Base-by-base conservation (phyloP, 2,329 filamentous ascomycete species). In the Penicillium aurantiogriseum region DNA sequence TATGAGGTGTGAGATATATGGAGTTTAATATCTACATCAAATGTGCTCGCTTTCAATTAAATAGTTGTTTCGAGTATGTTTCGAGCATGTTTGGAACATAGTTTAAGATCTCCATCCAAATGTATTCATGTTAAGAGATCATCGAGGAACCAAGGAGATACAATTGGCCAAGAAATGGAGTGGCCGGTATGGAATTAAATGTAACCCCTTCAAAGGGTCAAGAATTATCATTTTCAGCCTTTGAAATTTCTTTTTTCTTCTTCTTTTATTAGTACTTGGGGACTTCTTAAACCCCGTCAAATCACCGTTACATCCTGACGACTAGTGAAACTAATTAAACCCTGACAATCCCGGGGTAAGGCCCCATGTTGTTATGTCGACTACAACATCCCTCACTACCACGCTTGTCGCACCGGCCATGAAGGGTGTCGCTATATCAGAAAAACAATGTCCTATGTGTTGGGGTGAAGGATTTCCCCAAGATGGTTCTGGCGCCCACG, bases 391-490 rank as follows among this genome's bases (percentile, higher is more conserved):
- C 51, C 62, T 66, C 31, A 68, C 71, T 31, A 70, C 71, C 51
- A 72, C 68, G 0, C 68, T 74, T 52, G 64, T 74, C 54, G 70
- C 70, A 57, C 64, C 71, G 49, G 61, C 69, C 23, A 69, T 72
- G 63, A 69, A 66, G 33, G 60, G 63, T 56, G 61, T 68, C 36
- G 31, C 60, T 45, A 57, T 61, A 17, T 40, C 61, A 11, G 65
- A 67, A 27, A 69, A 65, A 42, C 63, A 55, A 38, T 78, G 76
- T 67, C 74, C 76, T 43, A 69, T 72, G 46, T 79, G 77, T 61
- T 76, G 76, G 54, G 70, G 70, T 46, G 68, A 70, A 31, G 59
- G 67, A 25, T 61, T 67, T n/a, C 58, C 62, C 31, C 57, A 66
- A 45, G 64, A 69, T 46, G 58, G 66, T 10, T 56, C 66, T 19